A percentile compares a stretch with the other conserved stretches of the same genome.
Conservation (phyloP, 768 basidiomycete species). For the Daedaleopsis sinensis region DNA sequence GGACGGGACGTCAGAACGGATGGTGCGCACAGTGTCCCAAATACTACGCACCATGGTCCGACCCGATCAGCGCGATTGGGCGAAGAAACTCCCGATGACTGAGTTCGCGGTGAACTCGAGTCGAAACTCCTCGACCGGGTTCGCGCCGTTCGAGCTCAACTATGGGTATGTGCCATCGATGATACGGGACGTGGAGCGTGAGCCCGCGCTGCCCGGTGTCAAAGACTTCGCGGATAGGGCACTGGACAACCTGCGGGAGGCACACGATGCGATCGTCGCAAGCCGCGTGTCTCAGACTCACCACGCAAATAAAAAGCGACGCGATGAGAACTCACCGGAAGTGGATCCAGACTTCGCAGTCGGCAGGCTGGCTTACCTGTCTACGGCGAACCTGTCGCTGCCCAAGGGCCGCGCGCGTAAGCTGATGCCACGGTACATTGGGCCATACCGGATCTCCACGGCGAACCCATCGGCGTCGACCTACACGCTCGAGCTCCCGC, state of each 20-base stretch:
- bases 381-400: slow-evolving; percentile 38
- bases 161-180: slow-evolving; percentile 22
- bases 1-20: slow-evolving; percentile 27
- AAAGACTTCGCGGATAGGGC: slow-evolving; percentile 29
- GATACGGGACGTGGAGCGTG: background rate
- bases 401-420: slow-evolving; percentile 38
- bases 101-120: slow-evolving; percentile 44
- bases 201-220: slow-evolving; percentile 22
- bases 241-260: slow-evolving; percentile 26
- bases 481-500: slow-evolving; percentile 36
- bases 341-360: slow-evolving; percentile 19
- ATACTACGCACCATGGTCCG: slow-evolving; percentile 13
- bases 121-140: slow-evolving; percentile 35
- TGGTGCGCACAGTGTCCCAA: slow-evolving; percentile 16
- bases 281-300: slow-evolving; percentile 32
- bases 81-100: slow-evolving; percentile 31
- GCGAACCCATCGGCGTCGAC: slow-evolving; percentile 24
- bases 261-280: slow-evolving; percentile 43
- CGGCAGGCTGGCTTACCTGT: slow-evolving; percentile 38
- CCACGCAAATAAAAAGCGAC: slow-evolving; percentile 31
- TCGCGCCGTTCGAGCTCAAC: slow-evolving; percentile 36
- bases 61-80: slow-evolving; percentile 34
- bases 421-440: slow-evolving; percentile 40
- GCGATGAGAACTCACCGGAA: background rate
- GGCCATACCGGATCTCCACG: slow-evolving; percentile 37